Percentiles rank a stretch among this genome's conserved stretches.
Evolutionary conservation across 2,329 filamentous ascomycete species (phyloP).

Genomic region (Penicillium sp.): DNA sequence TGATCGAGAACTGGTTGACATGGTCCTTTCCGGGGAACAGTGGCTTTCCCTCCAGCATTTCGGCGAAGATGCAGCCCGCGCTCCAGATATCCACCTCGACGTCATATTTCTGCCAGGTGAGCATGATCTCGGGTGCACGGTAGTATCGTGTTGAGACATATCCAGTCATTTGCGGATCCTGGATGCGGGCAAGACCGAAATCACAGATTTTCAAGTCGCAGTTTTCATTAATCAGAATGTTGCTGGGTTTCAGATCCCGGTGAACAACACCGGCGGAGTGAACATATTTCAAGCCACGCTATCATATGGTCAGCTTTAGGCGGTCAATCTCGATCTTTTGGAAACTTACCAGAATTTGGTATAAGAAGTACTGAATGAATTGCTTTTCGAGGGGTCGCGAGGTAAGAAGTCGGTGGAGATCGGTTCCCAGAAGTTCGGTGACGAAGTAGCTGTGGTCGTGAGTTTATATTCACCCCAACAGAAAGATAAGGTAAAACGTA

Average conservation of each 20-base stretch:
- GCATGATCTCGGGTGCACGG: slow-evolving; percentile 98
- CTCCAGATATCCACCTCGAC: slow-evolving; percentile 99
- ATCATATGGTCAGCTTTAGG: slow-evolving; percentile 24
- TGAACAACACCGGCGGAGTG: slow-evolving; percentile 98
- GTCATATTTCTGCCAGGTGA: slow-evolving; percentile 99
- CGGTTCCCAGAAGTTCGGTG: slow-evolving; percentile 94
- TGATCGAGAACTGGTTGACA: slow-evolving; percentile 99
- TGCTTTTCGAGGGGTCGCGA: slow-evolving; percentile 97
- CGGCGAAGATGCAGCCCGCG: slow-evolving; percentile 96
- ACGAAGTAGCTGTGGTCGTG: slow-evolving; percentile 77
- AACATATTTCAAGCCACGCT: slow-evolving; percentile 98
- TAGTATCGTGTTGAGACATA: slow-evolving; percentile 99
- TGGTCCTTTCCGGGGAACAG: slow-evolving; percentile 98
- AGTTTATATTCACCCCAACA: slow-evolving; percentile 12
- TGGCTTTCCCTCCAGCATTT: slow-evolving; percentile 98
- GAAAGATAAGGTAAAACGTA: slow-evolving; percentile 50
- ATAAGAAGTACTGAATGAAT: slow-evolving; percentile 99
- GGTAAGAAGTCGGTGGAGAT: slow-evolving; percentile 91
- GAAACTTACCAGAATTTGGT: slow-evolving; percentile 86
- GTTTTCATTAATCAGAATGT: slow-evolving; percentile 99
- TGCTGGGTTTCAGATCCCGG: slow-evolving; percentile 96
- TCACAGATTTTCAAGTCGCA: slow-evolving; percentile 99
- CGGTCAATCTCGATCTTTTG: neutral
- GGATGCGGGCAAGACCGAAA: slow-evolving; percentile 94
- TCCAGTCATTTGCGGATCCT: slow-evolving; percentile 99